phyloP scores from a whole-genome alignment of 2,329 filamentous ascomycete genomes.

The Calonectria honghensis region DNA sequence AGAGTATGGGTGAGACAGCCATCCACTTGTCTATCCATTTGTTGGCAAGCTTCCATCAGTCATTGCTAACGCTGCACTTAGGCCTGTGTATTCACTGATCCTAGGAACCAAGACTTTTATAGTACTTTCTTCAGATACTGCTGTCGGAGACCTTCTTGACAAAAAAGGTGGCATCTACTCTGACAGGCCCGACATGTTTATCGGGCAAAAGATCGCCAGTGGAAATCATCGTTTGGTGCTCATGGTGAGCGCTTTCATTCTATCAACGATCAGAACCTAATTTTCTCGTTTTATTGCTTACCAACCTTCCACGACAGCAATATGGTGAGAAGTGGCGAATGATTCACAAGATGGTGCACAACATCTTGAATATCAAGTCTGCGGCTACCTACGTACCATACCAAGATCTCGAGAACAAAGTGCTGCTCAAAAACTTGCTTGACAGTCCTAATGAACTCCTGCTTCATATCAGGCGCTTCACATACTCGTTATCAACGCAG shows the following conservation, averaged over 20 bases:
- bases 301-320: background rate
- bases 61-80: background rate
- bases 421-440: conserved; percentile 63
- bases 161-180: conserved; percentile 32
- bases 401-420: conserved; percentile 65
- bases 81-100: conserved; percentile 34
- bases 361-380: conserved; percentile 61
- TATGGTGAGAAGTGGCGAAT: conserved; percentile 39
- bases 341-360: conserved; percentile 59
- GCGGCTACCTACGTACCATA: conserved; percentile 63
- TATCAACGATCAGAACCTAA: too few species aligned
- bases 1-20: conserved; percentile 8
- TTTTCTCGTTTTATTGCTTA: too few species aligned
- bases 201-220: conserved; percentile 34
- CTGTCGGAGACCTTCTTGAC: conserved; percentile 30
- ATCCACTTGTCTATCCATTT: too few species aligned
- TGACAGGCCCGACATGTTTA: conserved; percentile 34
- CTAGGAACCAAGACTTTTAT: conserved; percentile 33
- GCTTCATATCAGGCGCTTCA: conserved; percentile 68
- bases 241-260: conserved; percentile 22
- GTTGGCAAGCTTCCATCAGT: too few species aligned
- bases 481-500: conserved; percentile 68
- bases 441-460: conserved; percentile 63
- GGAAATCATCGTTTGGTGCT: conserved; percentile 26
- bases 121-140: conserved; percentile 25